Evolutionary conservation across 345 rosid species (phyloP).

Genomic region (Raphanus sativus): DNA sequence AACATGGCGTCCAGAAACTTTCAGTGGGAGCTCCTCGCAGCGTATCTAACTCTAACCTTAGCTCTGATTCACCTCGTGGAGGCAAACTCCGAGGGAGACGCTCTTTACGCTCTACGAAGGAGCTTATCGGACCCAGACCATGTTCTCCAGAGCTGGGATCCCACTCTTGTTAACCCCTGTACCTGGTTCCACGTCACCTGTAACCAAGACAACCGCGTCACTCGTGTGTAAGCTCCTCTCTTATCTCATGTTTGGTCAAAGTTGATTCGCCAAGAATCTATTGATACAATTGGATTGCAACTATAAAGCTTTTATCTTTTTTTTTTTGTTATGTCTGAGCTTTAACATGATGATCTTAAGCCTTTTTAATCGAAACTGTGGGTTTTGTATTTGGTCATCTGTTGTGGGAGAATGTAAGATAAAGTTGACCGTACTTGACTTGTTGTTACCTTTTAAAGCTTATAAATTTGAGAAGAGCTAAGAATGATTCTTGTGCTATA

Average conservation of each 20-base stretch:
- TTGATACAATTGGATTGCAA: slow-evolving; percentile 1
- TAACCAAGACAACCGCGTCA: slow-evolving; percentile 82
- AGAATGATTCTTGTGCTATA: not conserved
- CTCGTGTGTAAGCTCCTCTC: slow-evolving; percentile 60
- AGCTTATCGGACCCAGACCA: slow-evolving; percentile 79
- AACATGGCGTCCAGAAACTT: slow-evolving; percentile 48
- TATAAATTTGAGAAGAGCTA: slow-evolving; percentile 5
- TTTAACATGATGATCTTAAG: not conserved
- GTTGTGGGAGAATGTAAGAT: not conserved
- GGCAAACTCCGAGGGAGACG: slow-evolving; percentile 88
- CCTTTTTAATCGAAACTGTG: not conserved
- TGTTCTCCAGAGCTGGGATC: slow-evolving; percentile 99
- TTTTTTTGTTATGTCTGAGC: not conserved
- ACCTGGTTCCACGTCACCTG: slow-evolving; percentile 98
- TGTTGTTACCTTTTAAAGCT: not conserved
- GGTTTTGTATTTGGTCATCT: not conserved
- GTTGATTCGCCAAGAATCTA: slow-evolving; percentile 7
- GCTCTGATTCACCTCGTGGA: slow-evolving; percentile 36
- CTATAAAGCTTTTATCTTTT: not conserved
- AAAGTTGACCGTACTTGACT: not conserved
- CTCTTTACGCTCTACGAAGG: slow-evolving; percentile 65
- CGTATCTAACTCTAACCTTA: slow-evolving; percentile 33
- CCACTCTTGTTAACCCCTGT: slow-evolving; percentile 89
- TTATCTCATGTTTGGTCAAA: not conserved
- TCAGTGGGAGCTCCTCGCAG: slow-evolving; percentile 38